Percentiles rank a stretch among this genome's conserved stretches.
Evolutionary conservation across 352 stramenopile genomes (phyloP).

Genomic region (Pythium sukuiense): DNA sequence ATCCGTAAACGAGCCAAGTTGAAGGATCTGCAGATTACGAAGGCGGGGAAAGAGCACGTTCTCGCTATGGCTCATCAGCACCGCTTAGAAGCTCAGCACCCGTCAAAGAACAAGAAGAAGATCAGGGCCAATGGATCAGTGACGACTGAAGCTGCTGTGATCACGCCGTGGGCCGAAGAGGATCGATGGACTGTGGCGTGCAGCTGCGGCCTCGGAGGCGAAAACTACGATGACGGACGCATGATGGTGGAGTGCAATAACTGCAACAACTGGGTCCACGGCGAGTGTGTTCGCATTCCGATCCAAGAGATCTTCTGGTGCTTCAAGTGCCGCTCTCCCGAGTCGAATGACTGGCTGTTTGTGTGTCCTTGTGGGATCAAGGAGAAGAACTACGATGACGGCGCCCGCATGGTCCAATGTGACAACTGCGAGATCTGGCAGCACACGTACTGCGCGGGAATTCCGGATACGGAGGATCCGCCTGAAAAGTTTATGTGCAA

Average conservation of each 20-base stretch:
- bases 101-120: conserved; percentile 35
- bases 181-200: conserved; percentile 37
- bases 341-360: conserved; percentile 55
- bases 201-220: conserved; percentile 30
- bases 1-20: conserved; percentile 50
- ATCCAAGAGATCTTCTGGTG: conserved; percentile 61
- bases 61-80: conserved; percentile 18
- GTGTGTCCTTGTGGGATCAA: conserved; percentile 63
- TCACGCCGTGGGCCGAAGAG: conserved; percentile 24
- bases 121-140: neutral
- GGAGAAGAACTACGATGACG: conserved; percentile 66
- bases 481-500: conserved; percentile 60
- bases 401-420: conserved; percentile 70
- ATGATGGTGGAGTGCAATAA: conserved; percentile 44
- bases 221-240: conserved; percentile 46
- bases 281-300: conserved; percentile 42
- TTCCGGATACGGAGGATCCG: conserved; percentile 50
- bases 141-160: neutral
- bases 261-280: conserved; percentile 57
- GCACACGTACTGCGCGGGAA: conserved; percentile 62
- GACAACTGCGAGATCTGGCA: conserved; percentile 73
- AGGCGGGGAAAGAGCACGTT: conserved; percentile 36
- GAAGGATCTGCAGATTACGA: conserved; percentile 56
- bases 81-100: conserved; percentile 18
- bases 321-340: conserved; percentile 38